Evolutionary conservation across 805 yeast genomes (phyloP).

Genomic region (Yamadazyma paraphyllophila): DNA sequence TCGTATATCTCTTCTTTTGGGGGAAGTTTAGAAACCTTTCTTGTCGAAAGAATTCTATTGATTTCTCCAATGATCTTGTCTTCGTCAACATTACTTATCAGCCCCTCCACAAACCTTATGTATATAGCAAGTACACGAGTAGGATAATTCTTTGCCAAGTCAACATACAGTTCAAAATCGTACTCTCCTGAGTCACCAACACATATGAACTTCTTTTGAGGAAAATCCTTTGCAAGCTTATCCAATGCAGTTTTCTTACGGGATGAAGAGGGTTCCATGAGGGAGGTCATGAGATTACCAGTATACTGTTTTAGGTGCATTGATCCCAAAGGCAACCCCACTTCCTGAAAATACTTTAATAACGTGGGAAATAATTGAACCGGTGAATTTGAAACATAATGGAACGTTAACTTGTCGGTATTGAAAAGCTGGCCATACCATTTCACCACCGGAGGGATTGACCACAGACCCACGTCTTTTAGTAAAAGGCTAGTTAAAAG

Average conservation of each 20-base stretch:
- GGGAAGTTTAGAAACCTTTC: conserved; percentile 9
- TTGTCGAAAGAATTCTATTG: conserved; percentile 19
- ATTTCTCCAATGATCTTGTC: conserved; percentile 28
- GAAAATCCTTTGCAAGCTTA: conserved; percentile 68
- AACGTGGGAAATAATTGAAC: conserved; percentile 77
- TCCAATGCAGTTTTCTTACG: conserved; percentile 68
- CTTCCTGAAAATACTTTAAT: conserved; percentile 51
- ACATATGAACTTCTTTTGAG: conserved; percentile 71
- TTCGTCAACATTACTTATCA: conserved; percentile 59
- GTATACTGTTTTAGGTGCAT: conserved; percentile 84
- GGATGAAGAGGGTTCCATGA: conserved; percentile 84
- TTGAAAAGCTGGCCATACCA: conserved; percentile 61
- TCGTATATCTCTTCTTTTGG: conserved; percentile 7
- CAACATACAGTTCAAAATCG: conserved; percentile 87
- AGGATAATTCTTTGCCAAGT: conserved; percentile 62
- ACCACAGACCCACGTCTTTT: conserved; percentile 63
- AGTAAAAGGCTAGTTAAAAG: conserved; percentile 76
- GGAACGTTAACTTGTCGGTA: conserved; percentile 58
- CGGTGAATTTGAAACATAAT: conserved; percentile 95
- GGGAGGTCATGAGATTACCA: conserved; percentile 76
- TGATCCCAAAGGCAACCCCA: conserved; percentile 73
- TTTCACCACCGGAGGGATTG: conserved; percentile 66
- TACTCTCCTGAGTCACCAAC: conserved; percentile 96
- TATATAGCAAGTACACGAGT: conserved; percentile 68
- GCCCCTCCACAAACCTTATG: conserved; percentile 71